Evolutionary conservation across 2,329 filamentous ascomycete species (phyloP).

Genomic region (Graphium sp.): DNA sequence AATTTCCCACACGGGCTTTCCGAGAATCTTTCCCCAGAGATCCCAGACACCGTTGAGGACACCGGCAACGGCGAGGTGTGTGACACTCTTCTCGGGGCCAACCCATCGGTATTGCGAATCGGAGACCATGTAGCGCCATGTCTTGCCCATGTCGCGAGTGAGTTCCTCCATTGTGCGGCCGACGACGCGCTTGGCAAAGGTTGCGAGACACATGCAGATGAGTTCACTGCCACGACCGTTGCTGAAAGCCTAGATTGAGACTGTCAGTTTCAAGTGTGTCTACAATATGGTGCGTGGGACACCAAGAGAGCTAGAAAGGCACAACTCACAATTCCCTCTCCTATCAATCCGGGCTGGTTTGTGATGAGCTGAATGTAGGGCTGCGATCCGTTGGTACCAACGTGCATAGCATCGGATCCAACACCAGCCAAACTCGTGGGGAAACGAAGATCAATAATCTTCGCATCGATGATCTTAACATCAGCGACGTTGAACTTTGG

Average conservation of each 20-base stretch:
- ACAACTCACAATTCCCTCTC: conserved; percentile 6
- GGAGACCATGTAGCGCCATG: conserved; percentile 52
- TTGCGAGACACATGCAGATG: conserved; percentile 4
- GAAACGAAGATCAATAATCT: conserved; percentile 7
- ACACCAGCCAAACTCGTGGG: conserved; percentile 8
- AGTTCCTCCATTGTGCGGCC: conserved; percentile 5
- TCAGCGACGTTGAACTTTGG: conserved; percentile 3
- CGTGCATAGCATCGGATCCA: conserved; percentile 9
- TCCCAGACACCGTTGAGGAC: conserved; percentile 58
- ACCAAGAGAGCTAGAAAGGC: background rate
- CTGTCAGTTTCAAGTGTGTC: background rate
- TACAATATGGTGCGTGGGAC: background rate
- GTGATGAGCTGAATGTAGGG: conserved; percentile 7
- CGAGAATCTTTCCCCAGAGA: conserved; percentile 48
- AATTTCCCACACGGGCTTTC: conserved; percentile 53
- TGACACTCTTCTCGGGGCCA: conserved; percentile 55
- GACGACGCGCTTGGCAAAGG: conserved; percentile 5
- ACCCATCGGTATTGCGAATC: conserved; percentile 57
- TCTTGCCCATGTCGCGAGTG: conserved; percentile 42
- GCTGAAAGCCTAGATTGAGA: conserved; percentile 3
- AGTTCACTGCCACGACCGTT: conserved; percentile 5
- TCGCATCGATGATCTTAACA: conserved; percentile 6
- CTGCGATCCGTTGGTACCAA: conserved; percentile 7
- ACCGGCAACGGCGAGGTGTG: conserved; percentile 50
- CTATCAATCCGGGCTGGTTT: conserved; percentile 5